These are phyloP conservation scores for Daldinia loculata DNA, from an alignment of 495 filamentous ascomycete genomes.

Conservation along the genomic window DNA sequence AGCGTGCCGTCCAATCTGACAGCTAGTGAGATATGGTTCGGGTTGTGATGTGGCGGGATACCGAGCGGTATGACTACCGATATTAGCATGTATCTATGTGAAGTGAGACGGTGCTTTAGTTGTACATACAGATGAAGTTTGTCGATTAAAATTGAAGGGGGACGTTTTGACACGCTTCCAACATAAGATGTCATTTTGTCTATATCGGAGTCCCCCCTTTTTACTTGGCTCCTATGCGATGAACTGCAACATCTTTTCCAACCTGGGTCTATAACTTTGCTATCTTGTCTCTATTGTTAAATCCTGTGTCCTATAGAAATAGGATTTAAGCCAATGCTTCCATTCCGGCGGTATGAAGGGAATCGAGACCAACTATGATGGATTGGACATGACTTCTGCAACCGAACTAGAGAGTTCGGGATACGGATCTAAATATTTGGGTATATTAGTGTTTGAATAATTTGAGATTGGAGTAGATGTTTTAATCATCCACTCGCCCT, in stretches of 20 bases:
- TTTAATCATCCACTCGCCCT: slow-evolving; percentile 32
- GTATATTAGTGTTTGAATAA: background rate
- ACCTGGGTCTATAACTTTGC: background rate
- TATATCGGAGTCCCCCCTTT: background rate
- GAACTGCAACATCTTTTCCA: background rate
- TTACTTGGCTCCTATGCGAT: background rate
- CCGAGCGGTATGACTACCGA: background rate
- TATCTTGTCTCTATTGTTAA: background rate
- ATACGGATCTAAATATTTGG: slow-evolving; percentile 10
- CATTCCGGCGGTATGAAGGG: background rate
- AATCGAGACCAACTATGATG: slow-evolving; percentile 1
- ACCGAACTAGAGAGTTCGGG: background rate
- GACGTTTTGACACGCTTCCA: background rate
- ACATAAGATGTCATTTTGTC: background rate
- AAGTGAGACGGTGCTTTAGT: background rate
- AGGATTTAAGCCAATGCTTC: background rate
- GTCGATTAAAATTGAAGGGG: background rate
- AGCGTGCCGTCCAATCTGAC: slow-evolving; percentile 50
- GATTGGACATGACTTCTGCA: slow-evolving; percentile 1
- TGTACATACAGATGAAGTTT: slow-evolving; percentile 18
- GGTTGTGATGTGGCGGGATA: slow-evolving; percentile 30
- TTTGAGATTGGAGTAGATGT: background rate
- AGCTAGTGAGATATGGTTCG: slow-evolving; percentile 52
- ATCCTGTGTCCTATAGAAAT: background rate
- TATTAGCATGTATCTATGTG: slow-evolving; percentile 23